These are phyloP conservation scores for Ploettnerulaceae sp. DNA, from an alignment of 2,329 filamentous ascomycete genomes.

Conservation along the genomic window DNA sequence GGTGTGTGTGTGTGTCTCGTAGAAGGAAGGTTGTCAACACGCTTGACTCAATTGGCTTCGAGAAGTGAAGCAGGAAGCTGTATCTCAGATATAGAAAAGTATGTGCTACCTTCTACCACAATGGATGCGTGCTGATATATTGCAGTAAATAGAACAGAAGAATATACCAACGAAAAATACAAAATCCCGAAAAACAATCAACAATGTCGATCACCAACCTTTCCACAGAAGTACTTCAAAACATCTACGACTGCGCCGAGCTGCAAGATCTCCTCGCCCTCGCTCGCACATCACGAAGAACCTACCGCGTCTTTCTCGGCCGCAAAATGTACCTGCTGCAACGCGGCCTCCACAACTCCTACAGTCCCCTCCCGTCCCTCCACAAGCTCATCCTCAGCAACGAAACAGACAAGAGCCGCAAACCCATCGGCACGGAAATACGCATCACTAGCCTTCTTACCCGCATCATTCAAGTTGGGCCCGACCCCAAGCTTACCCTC, in stretches of 20 bases:
- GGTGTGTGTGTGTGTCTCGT: conserved; percentile 2
- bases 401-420: conserved; percentile 28
- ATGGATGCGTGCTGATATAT: conserved; percentile 9
- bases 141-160: conserved; percentile 7
- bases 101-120: background rate
- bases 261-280: conserved; percentile 30
- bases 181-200: conserved; percentile 5
- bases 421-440: conserved; percentile 29
- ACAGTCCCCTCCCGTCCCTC: conserved; percentile 28
- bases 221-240: conserved; percentile 33
- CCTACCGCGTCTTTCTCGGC: conserved; percentile 28
- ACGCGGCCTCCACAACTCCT: conserved; percentile 28
- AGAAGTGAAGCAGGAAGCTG: conserved; percentile 16
- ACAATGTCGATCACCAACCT: conserved; percentile 30
- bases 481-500: conserved; percentile 24
- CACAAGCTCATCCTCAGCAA: conserved; percentile 29
- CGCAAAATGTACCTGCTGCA: conserved; percentile 26
- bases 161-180: conserved; percentile 7
- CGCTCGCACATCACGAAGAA: conserved; percentile 28
- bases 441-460: conserved; percentile 27
- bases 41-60: conserved; percentile 14
- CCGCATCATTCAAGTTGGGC: conserved; percentile 22
- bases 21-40: conserved; percentile 13
- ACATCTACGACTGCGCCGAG: conserved; percentile 29
- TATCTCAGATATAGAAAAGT: conserved; percentile 17